phyloP scores from a whole-genome alignment of 495 filamentous ascomycete species.

The Entonaema liquescens region DNA sequence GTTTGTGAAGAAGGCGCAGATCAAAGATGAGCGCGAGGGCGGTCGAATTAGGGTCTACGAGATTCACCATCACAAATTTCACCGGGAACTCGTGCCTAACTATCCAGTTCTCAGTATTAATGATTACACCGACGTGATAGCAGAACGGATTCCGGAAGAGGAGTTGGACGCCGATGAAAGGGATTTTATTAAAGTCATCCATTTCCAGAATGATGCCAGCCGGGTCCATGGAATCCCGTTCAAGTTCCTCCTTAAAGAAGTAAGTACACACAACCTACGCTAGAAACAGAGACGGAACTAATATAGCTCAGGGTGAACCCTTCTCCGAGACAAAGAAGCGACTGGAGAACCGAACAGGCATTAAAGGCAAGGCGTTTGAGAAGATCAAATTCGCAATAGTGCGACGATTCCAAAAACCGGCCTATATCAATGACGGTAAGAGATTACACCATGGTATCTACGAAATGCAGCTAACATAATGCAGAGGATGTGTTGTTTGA shows the following conservation, averaged over 20 bases:
- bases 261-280: slow-evolving; percentile 52
- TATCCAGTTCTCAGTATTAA: slow-evolving; percentile 75
- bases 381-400: slow-evolving; percentile 97
- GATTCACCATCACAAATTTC: slow-evolving; percentile 77
- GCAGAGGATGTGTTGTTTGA: slow-evolving; percentile 87
- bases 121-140: slow-evolving; percentile 85
- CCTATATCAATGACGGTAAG: slow-evolving; percentile 90
- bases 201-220: slow-evolving; percentile 87
- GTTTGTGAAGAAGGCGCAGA: slow-evolving; percentile 79
- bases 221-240: slow-evolving; percentile 86
- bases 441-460: neutral
- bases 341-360: slow-evolving; percentile 84
- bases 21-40: slow-evolving; percentile 74
- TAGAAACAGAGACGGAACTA: slow-evolving; percentile 8
- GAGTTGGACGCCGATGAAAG: slow-evolving; percentile 67
- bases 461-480: slow-evolving; percentile 32
- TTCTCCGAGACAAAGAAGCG: slow-evolving; percentile 93
- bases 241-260: slow-evolving; percentile 84
- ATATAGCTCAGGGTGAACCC: slow-evolving; percentile 70
- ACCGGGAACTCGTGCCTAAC: slow-evolving; percentile 72
- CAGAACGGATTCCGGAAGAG: slow-evolving; percentile 82
- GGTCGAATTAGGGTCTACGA: slow-evolving; percentile 79
- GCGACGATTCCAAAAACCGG: slow-evolving; percentile 76
- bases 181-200: slow-evolving; percentile 79
- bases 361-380: slow-evolving; percentile 98